A percentile compares a stretch with the other conserved stretches of the same genome.
Conservation (phyloP, 495 filamentous ascomycete species). For the Aspergillus diversus region DNA sequence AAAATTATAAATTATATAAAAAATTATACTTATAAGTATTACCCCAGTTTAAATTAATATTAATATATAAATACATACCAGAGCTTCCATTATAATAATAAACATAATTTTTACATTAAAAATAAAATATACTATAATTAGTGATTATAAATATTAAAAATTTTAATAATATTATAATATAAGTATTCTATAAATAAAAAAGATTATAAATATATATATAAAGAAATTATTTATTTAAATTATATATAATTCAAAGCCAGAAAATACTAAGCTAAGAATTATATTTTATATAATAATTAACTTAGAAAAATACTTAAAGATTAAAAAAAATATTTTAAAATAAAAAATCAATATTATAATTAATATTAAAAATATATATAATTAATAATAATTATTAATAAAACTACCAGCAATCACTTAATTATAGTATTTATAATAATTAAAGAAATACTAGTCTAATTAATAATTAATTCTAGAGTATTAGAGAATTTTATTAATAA, state of each 20-base stretch:
- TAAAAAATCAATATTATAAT: background rate
- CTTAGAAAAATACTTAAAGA: background rate
- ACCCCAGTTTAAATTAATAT: background rate
- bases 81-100: background rate
- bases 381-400: background rate
- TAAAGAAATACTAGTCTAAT: background rate
- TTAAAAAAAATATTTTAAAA: background rate
- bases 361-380: background rate
- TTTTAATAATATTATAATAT: background rate
- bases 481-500: background rate
- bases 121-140: background rate
- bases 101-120: background rate
- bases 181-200: background rate
- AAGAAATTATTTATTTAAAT: background rate
- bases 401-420: background rate
- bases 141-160: background rate
- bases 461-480: background rate
- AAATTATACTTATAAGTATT: background rate
- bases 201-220: slow-evolving; percentile 1
- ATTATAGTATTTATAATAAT: background rate
- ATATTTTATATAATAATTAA: background rate
- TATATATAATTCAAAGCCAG: background rate
- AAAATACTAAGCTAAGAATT: background rate
- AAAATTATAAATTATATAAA: background rate
- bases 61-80: background rate